These are phyloP conservation scores for Phytophthora nicotianae DNA, from an alignment of 352 stramenopile genomes.

Conservation along the genomic window DNA sequence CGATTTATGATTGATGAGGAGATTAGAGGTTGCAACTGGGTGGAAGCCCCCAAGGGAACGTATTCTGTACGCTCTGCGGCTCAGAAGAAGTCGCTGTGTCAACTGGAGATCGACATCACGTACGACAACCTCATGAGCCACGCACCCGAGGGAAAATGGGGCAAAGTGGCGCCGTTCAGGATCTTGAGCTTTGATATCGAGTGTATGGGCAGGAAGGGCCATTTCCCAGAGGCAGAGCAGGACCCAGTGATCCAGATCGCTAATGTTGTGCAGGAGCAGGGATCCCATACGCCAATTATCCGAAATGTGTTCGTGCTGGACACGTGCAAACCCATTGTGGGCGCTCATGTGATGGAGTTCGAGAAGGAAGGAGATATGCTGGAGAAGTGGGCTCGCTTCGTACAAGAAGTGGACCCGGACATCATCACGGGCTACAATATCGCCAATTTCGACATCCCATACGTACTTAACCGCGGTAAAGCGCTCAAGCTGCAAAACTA, in stretches of 20 bases:
- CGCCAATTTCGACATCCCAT: slow-evolving; percentile 99
- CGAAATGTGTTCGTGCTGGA: slow-evolving; percentile 98
- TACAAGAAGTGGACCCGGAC: slow-evolving; percentile 96
- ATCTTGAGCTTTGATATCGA: slow-evolving; percentile 99
- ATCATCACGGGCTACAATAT: slow-evolving; percentile 99
- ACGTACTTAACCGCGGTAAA: slow-evolving; percentile 98
- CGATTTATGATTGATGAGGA: slow-evolving; percentile 99
- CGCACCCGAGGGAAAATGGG: slow-evolving; percentile 94
- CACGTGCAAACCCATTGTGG: slow-evolving; percentile 98
- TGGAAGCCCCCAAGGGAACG: slow-evolving; percentile 92
- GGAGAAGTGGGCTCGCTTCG: slow-evolving; percentile 96
- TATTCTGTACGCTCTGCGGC: slow-evolving; percentile 85
- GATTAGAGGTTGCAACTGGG: slow-evolving; percentile 97
- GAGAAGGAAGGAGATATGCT: slow-evolving; percentile 97
- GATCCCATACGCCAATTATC: slow-evolving; percentile 61
- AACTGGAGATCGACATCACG: slow-evolving; percentile 98
- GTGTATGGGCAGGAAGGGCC: slow-evolving; percentile 97
- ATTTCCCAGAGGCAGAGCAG: slow-evolving; percentile 91
- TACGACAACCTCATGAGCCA: slow-evolving; percentile 97
- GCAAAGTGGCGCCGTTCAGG: slow-evolving; percentile 96
- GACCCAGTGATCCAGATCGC: slow-evolving; percentile 99
- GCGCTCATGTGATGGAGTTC: slow-evolving; percentile 97
- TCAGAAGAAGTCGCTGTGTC: slow-evolving; percentile 89
- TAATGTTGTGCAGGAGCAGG: slow-evolving; percentile 94
- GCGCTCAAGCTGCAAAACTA: slow-evolving; percentile 85